A percentile compares a stretch with the other conserved stretches of the same genome.
Evolutionary conservation across 805 yeast species (phyloP).

Genomic region (Pichia eremophila): DNA sequence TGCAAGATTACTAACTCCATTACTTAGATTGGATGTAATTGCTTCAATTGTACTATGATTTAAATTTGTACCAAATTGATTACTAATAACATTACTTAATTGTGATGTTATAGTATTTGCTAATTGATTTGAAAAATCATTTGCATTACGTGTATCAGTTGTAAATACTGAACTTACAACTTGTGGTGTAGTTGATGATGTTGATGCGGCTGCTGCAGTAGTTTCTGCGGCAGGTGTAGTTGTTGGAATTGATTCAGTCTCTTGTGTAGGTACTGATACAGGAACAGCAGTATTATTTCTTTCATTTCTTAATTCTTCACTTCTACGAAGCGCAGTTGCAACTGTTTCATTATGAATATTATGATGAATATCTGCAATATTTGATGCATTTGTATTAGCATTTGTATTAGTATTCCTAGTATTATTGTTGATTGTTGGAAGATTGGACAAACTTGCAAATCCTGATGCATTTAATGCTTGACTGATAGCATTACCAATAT

Average conservation of each 20-base stretch:
- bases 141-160: neutral
- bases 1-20: too few species aligned
- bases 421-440: too few species aligned
- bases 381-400: too few species aligned
- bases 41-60: slow-evolving; percentile 1
- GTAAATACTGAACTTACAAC: neutral
- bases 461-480: neutral
- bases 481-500: neutral
- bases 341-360: neutral
- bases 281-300: neutral
- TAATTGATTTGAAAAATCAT: slow-evolving; percentile 7
- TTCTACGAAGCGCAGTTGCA: neutral
- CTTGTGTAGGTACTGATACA: too few species aligned
- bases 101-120: slow-evolving; percentile 7
- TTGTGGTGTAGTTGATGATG: neutral
- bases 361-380: too few species aligned
- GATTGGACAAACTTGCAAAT: neutral
- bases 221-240: neutral
- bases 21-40: too few species aligned
- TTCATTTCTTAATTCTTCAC: neutral
- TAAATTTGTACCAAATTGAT: neutral
- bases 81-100: neutral
- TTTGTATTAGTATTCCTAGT: too few species aligned
- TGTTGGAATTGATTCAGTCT: too few species aligned
- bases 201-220: neutral